A percentile compares a stretch with the other conserved stretches of the same genome.
Conservation (phyloP, 352 stramenopile genomes). For the Globisporangium perplexum region DNA sequence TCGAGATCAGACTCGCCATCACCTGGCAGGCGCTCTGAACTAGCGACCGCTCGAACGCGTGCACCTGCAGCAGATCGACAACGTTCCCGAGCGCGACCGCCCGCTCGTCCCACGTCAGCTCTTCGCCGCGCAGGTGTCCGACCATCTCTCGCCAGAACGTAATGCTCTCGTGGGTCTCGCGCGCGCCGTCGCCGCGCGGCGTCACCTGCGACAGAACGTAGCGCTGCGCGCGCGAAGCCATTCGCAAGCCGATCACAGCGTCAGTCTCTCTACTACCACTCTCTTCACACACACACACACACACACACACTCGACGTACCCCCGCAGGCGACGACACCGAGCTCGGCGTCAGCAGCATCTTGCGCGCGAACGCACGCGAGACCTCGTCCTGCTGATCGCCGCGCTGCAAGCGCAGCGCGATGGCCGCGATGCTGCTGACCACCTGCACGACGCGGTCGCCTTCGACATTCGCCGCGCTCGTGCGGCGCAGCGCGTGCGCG, state of each 20-base stretch:
- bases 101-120: constrained; percentile 25
- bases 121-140: constrained; percentile 11
- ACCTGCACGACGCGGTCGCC: constrained; percentile 25
- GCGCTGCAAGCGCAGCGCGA: constrained; percentile 14
- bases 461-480: constrained; percentile 7
- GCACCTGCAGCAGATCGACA: constrained; percentile 23
- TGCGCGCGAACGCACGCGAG: constrained; percentile 19
- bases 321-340: constrained; percentile 19
- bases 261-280: not conserved
- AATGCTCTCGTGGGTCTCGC: not conserved
- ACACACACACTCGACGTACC: not conserved
- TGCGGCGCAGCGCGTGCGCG: constrained; percentile 5
- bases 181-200: not conserved
- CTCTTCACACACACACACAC: not conserved
- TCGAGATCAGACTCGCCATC: constrained; percentile 22
- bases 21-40: constrained; percentile 15
- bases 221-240: not conserved
- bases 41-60: constrained; percentile 21
- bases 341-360: constrained; percentile 20
- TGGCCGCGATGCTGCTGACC: constrained; percentile 16
- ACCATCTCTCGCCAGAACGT: constrained; percentile 10
- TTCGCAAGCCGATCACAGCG: not conserved
- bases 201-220: constrained; percentile 6
- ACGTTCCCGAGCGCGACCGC: constrained; percentile 28
- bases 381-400: constrained; percentile 4